phyloP scores from a whole-genome alignment of 345 rosid species.

The Kandelia obovata region DNA sequence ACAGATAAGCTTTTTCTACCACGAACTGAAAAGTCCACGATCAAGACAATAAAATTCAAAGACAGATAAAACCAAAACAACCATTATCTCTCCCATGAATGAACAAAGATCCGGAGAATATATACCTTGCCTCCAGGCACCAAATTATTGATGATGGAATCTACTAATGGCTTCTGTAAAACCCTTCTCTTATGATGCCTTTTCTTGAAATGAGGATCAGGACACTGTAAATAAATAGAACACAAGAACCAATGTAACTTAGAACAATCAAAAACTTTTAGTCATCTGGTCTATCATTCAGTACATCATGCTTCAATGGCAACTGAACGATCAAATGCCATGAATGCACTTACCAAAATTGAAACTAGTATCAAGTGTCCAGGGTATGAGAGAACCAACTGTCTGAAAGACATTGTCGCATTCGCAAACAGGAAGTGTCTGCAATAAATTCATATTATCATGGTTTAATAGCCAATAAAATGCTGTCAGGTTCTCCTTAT shows the following conservation, averaged over 20 bases:
- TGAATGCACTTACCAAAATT: conserved; percentile 55
- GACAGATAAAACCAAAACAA: not conserved
- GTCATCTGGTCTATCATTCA: not conserved
- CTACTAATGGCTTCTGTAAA: conserved; percentile 70
- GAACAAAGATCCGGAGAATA: not conserved
- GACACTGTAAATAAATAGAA: conserved; percentile 54
- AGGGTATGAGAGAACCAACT: conserved; percentile 59
- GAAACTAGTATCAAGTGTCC: conserved; percentile 83
- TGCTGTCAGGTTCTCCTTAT: not conserved
- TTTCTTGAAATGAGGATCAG: conserved; percentile 97
- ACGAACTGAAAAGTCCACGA: not conserved
- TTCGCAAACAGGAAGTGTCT: conserved; percentile 88
- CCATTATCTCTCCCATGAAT: not conserved
- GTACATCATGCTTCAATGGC: not conserved
- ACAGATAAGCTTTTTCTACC: too few species aligned
- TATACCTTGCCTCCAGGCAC: conserved; percentile 75
- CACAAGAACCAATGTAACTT: not conserved
- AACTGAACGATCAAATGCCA: not conserved
- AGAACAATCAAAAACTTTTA: not conserved
- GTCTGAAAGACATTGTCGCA: conserved; percentile 67
- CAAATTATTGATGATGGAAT: conserved; percentile 51
- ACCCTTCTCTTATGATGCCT: conserved; percentile 91
- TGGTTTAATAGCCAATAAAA: conserved; percentile 19
- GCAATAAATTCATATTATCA: conserved; percentile 28
- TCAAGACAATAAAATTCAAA: not conserved